Evolutionary conservation across 1,139 yeast species (phyloP), one percentile per base, ranked within the genome.

Genomic region (Debaryomyces fabryi): DNA sequence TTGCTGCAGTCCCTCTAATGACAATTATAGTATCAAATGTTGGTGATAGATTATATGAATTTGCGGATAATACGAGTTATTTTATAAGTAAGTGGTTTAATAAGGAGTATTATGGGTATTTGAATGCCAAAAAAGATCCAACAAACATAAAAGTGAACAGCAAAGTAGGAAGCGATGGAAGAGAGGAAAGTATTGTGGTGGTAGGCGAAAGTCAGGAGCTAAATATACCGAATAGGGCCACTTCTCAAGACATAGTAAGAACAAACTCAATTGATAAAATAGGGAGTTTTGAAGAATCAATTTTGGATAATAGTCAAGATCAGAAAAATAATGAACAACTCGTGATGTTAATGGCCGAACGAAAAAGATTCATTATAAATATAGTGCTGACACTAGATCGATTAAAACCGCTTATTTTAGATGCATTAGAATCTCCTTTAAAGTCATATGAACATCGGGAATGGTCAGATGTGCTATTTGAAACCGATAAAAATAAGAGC

Each of bases 1-100:
- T 89, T 20, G 72, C 83, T 6, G 96, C 96, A 0, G 86, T 90
- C 13, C 97, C 97, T 0, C 71, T 89, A 51, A 89, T 90, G 95
- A 87, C 96, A 0, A 85, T 86, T 15, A 72, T 90, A 44, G 82
- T 90, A 33, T 85, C 93, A 1, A 83, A 82, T 48, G 69, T 86
- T 41, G 88, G 92, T 51, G 95, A 87, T 57, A n/a, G n/a, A 6
- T 54, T 87, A 32, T 84, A 76, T 59, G 68, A 66, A 30, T 40
- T 59, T 34, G 68, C 67, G 8, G 60, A 59, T 37, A 45, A 44
- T 27, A 45, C 55, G 42, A 57, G 60, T 49, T 55, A 32, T 47
- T 54, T 49, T 20, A 40, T 48, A 45, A 54, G 59, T 1, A 55
- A 52, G 25, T 29, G 41, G 32, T 38, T 38, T 24, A 30, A 38